A percentile compares a stretch with the other conserved stretches of the same genome.
Conservation (phyloP, 176 grass and related monocot species). For the Phyllostachys edulis region DNA sequence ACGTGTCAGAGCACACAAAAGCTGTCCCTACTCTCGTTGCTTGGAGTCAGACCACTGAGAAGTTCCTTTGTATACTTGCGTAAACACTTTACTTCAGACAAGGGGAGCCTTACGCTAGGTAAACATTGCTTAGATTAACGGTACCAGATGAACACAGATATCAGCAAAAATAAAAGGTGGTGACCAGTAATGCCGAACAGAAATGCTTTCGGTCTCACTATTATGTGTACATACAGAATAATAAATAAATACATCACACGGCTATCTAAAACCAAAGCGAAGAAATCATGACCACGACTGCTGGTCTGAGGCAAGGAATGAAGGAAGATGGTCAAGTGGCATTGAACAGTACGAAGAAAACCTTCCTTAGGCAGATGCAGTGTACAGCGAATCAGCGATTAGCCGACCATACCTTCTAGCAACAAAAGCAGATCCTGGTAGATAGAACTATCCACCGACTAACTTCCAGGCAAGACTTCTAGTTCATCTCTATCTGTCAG, state of each 20-base stretch:
- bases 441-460: not conserved
- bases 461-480: not conserved
- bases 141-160: not conserved
- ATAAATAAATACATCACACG: not conserved
- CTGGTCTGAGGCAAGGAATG: not conserved
- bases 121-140: too few relatives aligned
- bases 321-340: not conserved
- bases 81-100: too few relatives aligned
- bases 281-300: not conserved
- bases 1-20: too few relatives aligned
- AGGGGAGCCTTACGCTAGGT: too few relatives aligned
- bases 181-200: not conserved
- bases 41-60: too few relatives aligned
- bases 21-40: too few relatives aligned
- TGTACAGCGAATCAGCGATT: not conserved
- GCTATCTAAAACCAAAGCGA: not conserved
- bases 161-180: not conserved
- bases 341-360: not conserved
- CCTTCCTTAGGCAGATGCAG: not conserved
- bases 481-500: slow-evolving; percentile 6
- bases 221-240: slow-evolving; percentile 5
- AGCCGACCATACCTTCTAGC: not conserved
- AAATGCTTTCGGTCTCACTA: not conserved
- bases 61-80: too few relatives aligned
- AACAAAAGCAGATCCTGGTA: not conserved